Base-by-base conservation (phyloP, 2,329 filamentous ascomycete genomes). In the Rosellinia necatrix region DNA sequence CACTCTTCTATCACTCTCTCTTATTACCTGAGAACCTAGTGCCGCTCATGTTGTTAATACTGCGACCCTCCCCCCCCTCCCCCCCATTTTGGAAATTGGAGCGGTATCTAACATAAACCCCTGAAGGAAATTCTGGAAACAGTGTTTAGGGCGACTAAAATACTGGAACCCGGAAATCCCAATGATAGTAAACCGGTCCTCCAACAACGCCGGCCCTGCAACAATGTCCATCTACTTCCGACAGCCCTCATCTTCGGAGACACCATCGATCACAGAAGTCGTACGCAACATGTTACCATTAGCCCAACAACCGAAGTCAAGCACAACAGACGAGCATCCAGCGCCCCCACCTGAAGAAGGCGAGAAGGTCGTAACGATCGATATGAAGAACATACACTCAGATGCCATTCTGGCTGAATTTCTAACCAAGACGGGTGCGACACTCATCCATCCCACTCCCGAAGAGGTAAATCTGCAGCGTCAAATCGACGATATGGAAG, bases 111-210 rank as follows among this genome's bases (percentile, higher is more conserved):
- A 60, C 46, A 43, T 24, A 15, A 15, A 15, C 22, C 7, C 68
- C 42, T 62, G 67, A 63, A 96, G 92, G 69, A 91, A 91, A 77
- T 97, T 99, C 82, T 96, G 91, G 90, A 85, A 83, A 62, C 79
- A 87, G 58, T 88, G 86, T 71, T 86, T 97, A 43, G 90, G 91
- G 19, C 85, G 91, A 54, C 80, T 99, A 64, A 97, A 99, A 81
- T 99, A 87, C 78, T 89, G 96, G 81, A 99, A 99, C 73, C 94
- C 94, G 0, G 77, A 85, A 10, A 74, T 97, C 41, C 85, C 88
- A 38, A 96, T 97, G 82, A 86, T 90, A 56, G 84, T 96, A 66
- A 87, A 88, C 72, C 88, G 90, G 56, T 86, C 83, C 61, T 67
- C 72, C 32, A 75, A 86, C 40, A 79, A 85, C 64, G 72, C 77